Evolutionary conservation across 2,329 filamentous ascomycete genomes (phyloP), one percentile per base, ranked within the genome.

Genomic region (Colletotrichum aenigma): DNA sequence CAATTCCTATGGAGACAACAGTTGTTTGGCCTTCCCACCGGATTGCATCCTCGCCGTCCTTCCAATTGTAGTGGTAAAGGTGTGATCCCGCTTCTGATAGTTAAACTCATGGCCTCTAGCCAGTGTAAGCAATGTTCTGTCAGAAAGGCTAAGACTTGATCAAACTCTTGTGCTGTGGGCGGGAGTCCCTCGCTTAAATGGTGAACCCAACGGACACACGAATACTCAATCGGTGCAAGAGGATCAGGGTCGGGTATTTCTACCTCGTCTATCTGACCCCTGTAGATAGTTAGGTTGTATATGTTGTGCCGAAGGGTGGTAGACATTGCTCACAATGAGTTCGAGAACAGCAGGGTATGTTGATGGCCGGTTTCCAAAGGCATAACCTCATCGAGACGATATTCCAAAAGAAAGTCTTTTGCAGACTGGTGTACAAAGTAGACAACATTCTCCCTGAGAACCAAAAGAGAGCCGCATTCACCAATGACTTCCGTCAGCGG

Each of bases 391-490:
- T 69, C 12, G 18, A 48, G 58, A 72, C 76, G 76, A 3, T 79
- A 62, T 30, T 76, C 24, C 7, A 72, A 21, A 4, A 88, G 66
- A 76, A 81, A 87, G 38, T 88, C 86, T 66, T 87, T 86, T 4
- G 84, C 86, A 10, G 86, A 88, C 71, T 87, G 83, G 71, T 89
- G 86, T 0, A 88, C 79, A 61, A 88, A 83, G 48, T 81, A 85
- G 13, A 88, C 71, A 0, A 34, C 78, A 4, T 34, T 76, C 0
- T 83, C 76, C 36, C 78, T 79, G 21, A 85, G 30, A 1, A 81
- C 84, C 2, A 88, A 79, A 56, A 82, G 75, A 75, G 70, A 70
- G 26, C 60, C 58, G 16, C 66, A 70, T 7, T 15, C 32, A 2
- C 43, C 13, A 5, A 74, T 48, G 3, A 60, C 9, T 5, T 56